A percentile compares a stretch with the other conserved stretches of the same genome.
phyloP scores from a whole-genome alignment of 371 early-diverging fungal species.

The Amoeboaphelidium occidentale region DNA sequence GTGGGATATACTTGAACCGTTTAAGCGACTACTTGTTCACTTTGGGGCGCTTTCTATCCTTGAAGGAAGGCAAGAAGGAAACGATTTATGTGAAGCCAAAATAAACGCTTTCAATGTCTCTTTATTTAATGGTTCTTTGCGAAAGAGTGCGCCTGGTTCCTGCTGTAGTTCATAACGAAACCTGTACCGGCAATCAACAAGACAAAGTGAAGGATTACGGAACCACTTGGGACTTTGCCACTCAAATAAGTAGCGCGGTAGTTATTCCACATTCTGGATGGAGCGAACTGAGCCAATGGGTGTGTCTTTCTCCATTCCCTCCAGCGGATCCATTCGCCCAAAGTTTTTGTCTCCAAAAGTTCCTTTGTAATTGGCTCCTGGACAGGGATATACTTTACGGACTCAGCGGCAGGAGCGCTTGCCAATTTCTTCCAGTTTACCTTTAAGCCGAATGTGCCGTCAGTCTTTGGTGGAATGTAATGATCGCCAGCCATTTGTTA shows the following conservation, averaged over 20 bases:
- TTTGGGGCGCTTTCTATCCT: conserved; percentile 54
- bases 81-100: conserved; percentile 28
- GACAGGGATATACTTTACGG: background rate
- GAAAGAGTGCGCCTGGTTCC: background rate
- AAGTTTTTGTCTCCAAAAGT: background rate
- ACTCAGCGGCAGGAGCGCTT: background rate
- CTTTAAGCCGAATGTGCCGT: background rate
- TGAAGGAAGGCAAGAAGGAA: conserved; percentile 33
- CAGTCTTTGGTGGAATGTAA: background rate
- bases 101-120: too few relatives aligned
- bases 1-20: conserved; percentile 47
- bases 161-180: background rate
- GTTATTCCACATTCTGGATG: background rate
- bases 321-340: background rate
- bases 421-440: background rate
- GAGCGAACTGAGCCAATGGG: background rate
- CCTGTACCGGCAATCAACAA: background rate
- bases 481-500: background rate
- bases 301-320: background rate
- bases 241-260: background rate
- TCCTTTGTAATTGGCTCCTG: background rate
- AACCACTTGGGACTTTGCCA: background rate
- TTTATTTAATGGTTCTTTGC: background rate
- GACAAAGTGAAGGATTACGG: background rate
- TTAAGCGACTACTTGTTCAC: conserved; percentile 73